Evolutionary conservation across 2,329 filamentous ascomycete species (phyloP).

Genomic region (Chrysosphaeria jannelii): DNA sequence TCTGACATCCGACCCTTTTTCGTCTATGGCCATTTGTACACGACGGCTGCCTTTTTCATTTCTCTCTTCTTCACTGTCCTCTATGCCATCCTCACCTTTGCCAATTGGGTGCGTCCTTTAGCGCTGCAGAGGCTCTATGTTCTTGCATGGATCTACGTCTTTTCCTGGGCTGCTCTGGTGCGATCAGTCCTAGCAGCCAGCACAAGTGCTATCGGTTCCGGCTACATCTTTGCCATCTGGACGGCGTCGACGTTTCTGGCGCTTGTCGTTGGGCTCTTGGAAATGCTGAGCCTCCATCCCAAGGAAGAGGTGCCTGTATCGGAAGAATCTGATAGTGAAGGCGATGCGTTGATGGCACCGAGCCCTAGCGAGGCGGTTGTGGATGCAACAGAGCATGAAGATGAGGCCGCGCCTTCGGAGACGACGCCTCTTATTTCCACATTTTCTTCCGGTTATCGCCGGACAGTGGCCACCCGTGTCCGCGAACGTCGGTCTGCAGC

Average conservation of each 20-base stretch:
- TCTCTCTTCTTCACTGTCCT: constrained; percentile 52
- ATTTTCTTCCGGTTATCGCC: constrained; percentile 24
- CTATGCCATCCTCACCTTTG: constrained; percentile 57
- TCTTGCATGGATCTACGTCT: constrained; percentile 54
- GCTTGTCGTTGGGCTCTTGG: constrained; percentile 43
- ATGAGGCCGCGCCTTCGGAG: constrained; percentile 16
- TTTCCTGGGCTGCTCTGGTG: constrained; percentile 46
- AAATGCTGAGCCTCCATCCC: constrained; percentile 45
- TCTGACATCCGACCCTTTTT: constrained; percentile 89
- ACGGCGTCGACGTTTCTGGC: constrained; percentile 48
- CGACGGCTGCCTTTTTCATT: constrained; percentile 68
- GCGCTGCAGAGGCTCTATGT: constrained; percentile 61
- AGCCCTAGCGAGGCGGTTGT: constrained; percentile 4
- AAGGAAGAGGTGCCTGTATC: constrained; percentile 2
- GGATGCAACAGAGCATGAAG: constrained; percentile 9
- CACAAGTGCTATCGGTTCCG: constrained; percentile 28
- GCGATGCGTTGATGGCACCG: not conserved
- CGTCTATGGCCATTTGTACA: constrained; percentile 66
- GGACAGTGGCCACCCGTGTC: constrained; percentile 12
- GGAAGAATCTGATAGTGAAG: not conserved
- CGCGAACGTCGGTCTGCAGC: constrained; percentile 4
- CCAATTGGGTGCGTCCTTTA: constrained; percentile 53
- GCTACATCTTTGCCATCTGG: constrained; percentile 60
- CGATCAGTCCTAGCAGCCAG: constrained; percentile 40
- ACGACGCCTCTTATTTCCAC: constrained; percentile 21